These are phyloP conservation scores for Mucuna pruriens DNA, from an alignment of 306 rosid species.

Conservation along the genomic window DNA sequence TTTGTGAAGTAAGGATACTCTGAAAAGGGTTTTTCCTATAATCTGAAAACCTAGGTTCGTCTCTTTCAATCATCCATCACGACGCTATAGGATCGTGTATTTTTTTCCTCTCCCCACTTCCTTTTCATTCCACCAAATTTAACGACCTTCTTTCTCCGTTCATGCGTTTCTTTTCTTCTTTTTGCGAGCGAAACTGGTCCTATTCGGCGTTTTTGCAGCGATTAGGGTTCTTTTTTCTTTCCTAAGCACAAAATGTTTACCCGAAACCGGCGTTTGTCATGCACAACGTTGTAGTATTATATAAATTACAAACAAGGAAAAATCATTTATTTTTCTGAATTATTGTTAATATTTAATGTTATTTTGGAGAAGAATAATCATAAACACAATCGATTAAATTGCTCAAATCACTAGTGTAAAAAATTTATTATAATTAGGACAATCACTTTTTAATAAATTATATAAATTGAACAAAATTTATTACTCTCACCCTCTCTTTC, in stretches of 20 bases:
- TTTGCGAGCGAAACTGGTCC: background rate
- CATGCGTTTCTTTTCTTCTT: background rate
- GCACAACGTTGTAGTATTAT: too few species aligned
- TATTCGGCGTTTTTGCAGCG: slow-evolving; percentile 27
- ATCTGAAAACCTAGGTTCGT: slow-evolving; percentile 33
- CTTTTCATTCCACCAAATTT: background rate
- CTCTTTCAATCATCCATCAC: slow-evolving; percentile 20
- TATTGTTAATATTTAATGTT: too few species aligned
- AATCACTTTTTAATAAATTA: slow-evolving; percentile 34
- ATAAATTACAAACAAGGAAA: too few species aligned
- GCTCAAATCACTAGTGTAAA: too few species aligned
- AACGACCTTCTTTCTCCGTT: background rate
- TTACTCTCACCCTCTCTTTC: slow-evolving; percentile 32
- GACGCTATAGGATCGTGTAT: background rate
- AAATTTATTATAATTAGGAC: too few species aligned
- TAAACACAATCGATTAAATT: too few species aligned
- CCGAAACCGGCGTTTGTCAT: slow-evolving; percentile 4
- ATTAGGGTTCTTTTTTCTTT: slow-evolving; percentile 16
- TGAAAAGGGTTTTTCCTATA: background rate
- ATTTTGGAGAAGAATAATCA: too few species aligned
- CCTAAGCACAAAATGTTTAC: slow-evolving; percentile 44
- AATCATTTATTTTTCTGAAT: too few species aligned
- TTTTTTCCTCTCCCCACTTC: background rate
- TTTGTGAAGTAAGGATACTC: background rate
- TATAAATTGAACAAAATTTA: slow-evolving; percentile 39